Evolutionary conservation across 2,329 filamentous ascomycete genomes (phyloP).

Genomic region (Dothistroma septosporum): DNA sequence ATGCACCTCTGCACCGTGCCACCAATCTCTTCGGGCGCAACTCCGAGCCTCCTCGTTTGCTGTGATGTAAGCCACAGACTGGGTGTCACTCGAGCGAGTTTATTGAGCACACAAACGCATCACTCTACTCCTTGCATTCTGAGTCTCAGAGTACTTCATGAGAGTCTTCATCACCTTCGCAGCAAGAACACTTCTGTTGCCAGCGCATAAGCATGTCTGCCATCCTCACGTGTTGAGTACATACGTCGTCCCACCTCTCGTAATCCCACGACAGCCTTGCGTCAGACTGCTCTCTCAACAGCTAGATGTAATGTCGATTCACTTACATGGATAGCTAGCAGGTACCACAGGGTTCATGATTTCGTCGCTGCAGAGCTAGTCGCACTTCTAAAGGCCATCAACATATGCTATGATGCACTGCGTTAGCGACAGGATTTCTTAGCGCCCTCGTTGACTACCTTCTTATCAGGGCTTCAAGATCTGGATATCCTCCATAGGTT

Average conservation of each 20-base stretch:
- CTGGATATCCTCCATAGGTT: neutral
- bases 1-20: neutral
- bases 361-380: neutral
- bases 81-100: neutral
- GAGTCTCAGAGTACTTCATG: neutral
- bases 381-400: neutral
- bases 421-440: neutral
- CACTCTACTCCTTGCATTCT: neutral
- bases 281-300: neutral
- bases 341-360: conserved; percentile 1
- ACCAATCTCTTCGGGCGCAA: neutral
- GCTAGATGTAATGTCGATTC: neutral
- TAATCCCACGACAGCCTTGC: neutral
- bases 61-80: neutral
- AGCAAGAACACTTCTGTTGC: neutral
- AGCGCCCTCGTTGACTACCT: neutral
- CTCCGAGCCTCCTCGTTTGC: neutral
- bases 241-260: neutral
- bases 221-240: neutral
- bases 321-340: neutral
- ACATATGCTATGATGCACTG: neutral
- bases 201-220: neutral
- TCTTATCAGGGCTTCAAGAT: neutral
- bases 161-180: neutral
- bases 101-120: neutral